Conservation (phyloP, 2,329 filamentous ascomycete genomes). For the Trichoderma cornu-damae region DNA sequence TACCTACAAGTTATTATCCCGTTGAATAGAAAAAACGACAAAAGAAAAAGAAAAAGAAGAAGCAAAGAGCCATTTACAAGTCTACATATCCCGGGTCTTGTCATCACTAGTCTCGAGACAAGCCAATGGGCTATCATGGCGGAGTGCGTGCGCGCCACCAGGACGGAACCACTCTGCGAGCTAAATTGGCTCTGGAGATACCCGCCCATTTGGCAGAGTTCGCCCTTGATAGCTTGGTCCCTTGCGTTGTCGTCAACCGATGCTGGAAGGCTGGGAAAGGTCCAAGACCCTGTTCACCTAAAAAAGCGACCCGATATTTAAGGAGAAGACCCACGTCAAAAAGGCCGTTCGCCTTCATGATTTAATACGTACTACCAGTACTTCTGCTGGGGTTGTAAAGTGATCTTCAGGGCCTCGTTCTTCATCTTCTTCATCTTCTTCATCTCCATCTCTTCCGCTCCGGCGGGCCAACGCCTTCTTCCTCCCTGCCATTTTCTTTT, state of each 20-base stretch:
- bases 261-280: not conserved
- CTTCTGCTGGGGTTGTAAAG: too few relatives aligned
- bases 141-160: slow-evolving; percentile 6
- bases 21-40: too few relatives aligned
- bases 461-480: not conserved
- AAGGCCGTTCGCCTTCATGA: too few relatives aligned
- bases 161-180: slow-evolving; percentile 1
- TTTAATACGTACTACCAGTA: too few relatives aligned
- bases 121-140: slow-evolving; percentile 8
- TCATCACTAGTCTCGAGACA: slow-evolving; percentile 1
- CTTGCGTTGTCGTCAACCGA: slow-evolving; percentile 1
- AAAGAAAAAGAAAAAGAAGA: not conserved
- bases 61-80: too few relatives aligned
- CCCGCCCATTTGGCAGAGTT: slow-evolving; percentile 2
- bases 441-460: slow-evolving; percentile 1
- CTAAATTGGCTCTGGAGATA: slow-evolving; percentile 16
- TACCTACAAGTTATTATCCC: too few relatives aligned
- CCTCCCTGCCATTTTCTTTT: not conserved
- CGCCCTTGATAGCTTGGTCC: slow-evolving; percentile 7
- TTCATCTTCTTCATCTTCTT: slow-evolving; percentile 5
- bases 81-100: too few relatives aligned
- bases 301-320: slow-evolving; percentile 12
- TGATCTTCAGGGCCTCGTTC: slow-evolving; percentile 13
- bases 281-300: slow-evolving; percentile 2
- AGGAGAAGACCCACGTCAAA: slow-evolving; percentile 13